phyloP scores from a whole-genome alignment of 805 yeast genomes.

The Pichia paraexigua region DNA sequence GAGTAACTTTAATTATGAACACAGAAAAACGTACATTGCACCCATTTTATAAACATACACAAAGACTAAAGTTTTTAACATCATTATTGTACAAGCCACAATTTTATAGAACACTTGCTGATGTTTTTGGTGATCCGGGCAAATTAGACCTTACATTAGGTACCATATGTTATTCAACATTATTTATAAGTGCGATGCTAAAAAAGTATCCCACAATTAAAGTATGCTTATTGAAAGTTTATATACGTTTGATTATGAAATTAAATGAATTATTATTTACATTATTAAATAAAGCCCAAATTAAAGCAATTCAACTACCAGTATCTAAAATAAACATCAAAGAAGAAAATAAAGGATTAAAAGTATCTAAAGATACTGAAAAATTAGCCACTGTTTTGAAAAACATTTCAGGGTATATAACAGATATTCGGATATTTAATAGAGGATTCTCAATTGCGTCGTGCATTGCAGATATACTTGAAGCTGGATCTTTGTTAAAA shows the following conservation, averaged over 20 bases:
- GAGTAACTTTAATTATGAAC: background rate
- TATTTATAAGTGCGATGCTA: slow-evolving; percentile 17
- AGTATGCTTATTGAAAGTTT: background rate
- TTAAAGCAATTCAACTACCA: background rate
- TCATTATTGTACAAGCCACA: slow-evolving; percentile 19
- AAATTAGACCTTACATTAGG: slow-evolving; percentile 28
- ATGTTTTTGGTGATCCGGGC: slow-evolving; percentile 20
- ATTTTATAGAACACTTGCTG: slow-evolving; percentile 22
- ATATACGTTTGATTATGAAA: background rate
- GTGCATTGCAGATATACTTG: slow-evolving; percentile 8
- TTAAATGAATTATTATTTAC: background rate
- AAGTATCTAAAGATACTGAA: background rate
- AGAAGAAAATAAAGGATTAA: background rate
- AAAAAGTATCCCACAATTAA: slow-evolving; percentile 5
- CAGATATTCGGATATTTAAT: slow-evolving; percentile 30
- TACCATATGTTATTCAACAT: slow-evolving; percentile 26
- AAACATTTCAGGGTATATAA: slow-evolving; percentile 24
- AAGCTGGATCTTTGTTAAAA: slow-evolving; percentile 1
- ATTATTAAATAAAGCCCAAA: background rate
- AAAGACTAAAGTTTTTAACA: slow-evolving; percentile 14
- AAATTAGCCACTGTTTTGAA: slow-evolving; percentile 12
- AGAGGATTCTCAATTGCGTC: slow-evolving; percentile 31
- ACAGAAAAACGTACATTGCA: background rate
- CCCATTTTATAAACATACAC: background rate
- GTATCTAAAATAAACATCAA: background rate